phyloP scores from a whole-genome alignment of 495 filamentous ascomycete species.

The Tuber umbilicatum region DNA sequence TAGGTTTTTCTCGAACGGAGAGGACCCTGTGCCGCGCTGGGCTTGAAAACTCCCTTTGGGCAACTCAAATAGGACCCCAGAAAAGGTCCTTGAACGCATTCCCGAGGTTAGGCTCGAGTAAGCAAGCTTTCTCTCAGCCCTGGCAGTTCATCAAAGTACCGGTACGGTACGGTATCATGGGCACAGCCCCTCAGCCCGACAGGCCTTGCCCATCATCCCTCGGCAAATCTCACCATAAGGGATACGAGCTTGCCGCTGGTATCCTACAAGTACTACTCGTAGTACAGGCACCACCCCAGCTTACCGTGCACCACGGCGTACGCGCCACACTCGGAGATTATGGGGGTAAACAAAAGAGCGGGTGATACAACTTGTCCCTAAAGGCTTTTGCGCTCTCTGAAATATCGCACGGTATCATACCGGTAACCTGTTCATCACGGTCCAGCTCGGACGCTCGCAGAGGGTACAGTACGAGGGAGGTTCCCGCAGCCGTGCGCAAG shows the following conservation, averaged over 20 bases:
- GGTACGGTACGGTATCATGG: no score
- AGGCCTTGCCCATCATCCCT: neutral
- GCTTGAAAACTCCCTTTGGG: no score
- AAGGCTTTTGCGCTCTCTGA: neutral
- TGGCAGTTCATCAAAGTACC: neutral
- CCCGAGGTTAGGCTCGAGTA: no score
- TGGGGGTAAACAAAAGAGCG: neutral
- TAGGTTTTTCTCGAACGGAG: no score
- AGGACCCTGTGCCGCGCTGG: no score
- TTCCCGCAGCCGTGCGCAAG: neutral
- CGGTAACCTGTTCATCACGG: neutral
- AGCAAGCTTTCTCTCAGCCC: no score
- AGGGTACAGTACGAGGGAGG: neutral
- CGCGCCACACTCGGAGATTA: neutral
- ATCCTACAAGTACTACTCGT: no score
- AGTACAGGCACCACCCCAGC: no score
- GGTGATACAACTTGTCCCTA: neutral
- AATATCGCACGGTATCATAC: neutral
- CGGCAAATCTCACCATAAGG: neutral
- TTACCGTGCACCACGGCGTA: neutral
- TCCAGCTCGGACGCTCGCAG: neutral
- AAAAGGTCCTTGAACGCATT: no score
- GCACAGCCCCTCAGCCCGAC: neutral
- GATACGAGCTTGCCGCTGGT: neutral
- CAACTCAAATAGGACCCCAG: no score